Percentiles rank a stretch among this genome's conserved stretches.
Conservation (phyloP, 306 rosid genomes). For the Ormosia emarginata region DNA sequence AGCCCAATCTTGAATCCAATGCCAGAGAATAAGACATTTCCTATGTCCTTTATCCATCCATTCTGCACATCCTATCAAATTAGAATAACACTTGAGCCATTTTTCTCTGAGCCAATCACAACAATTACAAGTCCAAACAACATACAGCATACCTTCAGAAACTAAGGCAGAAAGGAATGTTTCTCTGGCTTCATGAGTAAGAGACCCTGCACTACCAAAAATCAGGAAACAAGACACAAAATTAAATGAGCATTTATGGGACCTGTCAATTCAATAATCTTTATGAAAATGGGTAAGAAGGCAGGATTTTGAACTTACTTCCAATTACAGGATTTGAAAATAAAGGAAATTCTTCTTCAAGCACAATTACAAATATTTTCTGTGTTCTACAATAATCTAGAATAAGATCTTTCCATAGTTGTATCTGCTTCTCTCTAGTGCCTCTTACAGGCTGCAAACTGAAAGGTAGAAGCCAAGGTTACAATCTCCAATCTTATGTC, state of each 20-base stretch:
- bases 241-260: background rate
- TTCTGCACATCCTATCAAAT: conserved; percentile 77
- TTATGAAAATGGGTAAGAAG: conserved; percentile 1
- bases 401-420: conserved; percentile 90
- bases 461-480: conserved; percentile 26
- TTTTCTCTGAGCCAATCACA: conserved; percentile 2
- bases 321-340: conserved; percentile 78
- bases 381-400: conserved; percentile 75
- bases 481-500: background rate
- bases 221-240: conserved; percentile 23
- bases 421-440: conserved; percentile 86
- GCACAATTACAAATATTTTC: conserved; percentile 67
- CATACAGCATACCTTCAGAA: conserved; percentile 59
- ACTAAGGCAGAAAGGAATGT: conserved; percentile 76
- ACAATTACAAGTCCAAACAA: background rate
- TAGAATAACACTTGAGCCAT: conserved; percentile 18
- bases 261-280: background rate
- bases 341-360: conserved; percentile 79
- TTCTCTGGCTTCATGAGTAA: conserved; percentile 77
- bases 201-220: conserved; percentile 74
- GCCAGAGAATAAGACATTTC: conserved; percentile 88
- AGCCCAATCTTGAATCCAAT: conserved; percentile 90
- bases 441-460: conserved; percentile 94
- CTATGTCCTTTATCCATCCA: conserved; percentile 92
- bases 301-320: conserved; percentile 53